Evolutionary conservation across 2,329 filamentous ascomycete genomes (phyloP).

Genomic region (Pseudocercospora macadamiae): DNA sequence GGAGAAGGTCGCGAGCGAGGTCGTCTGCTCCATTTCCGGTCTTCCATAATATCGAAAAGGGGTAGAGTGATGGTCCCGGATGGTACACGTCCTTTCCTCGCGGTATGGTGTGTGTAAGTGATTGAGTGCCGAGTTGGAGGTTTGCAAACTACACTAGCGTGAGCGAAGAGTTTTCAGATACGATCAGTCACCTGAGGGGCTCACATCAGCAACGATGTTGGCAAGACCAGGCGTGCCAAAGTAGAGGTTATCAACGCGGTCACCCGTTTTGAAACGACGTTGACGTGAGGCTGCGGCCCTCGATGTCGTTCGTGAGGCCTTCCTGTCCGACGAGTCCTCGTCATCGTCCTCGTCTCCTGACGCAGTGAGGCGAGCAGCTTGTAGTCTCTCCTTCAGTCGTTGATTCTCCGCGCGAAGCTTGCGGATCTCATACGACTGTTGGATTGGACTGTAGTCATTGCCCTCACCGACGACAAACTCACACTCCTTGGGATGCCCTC

Average conservation of each 20-base stretch:
- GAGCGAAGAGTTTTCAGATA: conserved; percentile 16
- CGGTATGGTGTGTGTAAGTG: conserved; percentile 47
- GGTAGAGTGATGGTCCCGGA: conserved; percentile 41
- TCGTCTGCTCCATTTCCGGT: conserved; percentile 26
- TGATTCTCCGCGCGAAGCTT: conserved; percentile 51
- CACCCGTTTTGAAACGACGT: conserved; percentile 43
- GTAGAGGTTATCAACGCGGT: conserved; percentile 51
- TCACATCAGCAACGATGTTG: conserved; percentile 51
- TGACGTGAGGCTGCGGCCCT: conserved; percentile 32
- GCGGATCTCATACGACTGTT: conserved; percentile 52
- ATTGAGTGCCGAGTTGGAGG: conserved; percentile 44
- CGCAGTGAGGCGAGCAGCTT: conserved; percentile 33
- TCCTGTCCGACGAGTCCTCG: conserved; percentile 32
- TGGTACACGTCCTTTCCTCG: conserved; percentile 46
- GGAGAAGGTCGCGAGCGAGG: conserved; percentile 42
- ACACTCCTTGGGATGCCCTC: conserved; percentile 52
- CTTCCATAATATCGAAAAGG: conserved; percentile 50
- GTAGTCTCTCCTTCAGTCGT: conserved; percentile 47
- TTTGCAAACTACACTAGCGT: conserved; percentile 44
- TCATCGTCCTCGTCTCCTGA: conserved; percentile 46
- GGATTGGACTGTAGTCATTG: conserved; percentile 50
- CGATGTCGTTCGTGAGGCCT: conserved; percentile 25
- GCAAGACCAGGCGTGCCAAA: conserved; percentile 55
- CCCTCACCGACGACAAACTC: conserved; percentile 51
- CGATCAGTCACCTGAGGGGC: conserved; percentile 13